phyloP scores from a whole-genome alignment of 116 monocot genomes.

The Cymodocea nodosa region DNA sequence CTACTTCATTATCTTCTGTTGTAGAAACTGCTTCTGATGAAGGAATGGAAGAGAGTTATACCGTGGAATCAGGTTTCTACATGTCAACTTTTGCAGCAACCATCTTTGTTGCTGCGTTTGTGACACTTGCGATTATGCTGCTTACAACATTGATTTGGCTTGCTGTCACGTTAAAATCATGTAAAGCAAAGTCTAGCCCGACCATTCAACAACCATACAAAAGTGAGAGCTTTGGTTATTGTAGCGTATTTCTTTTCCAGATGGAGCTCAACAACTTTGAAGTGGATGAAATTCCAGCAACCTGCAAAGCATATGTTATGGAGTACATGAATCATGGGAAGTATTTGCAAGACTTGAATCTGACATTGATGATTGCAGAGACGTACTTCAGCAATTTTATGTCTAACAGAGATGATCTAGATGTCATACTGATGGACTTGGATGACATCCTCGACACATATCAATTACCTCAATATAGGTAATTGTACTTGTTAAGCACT shows the following conservation, averaged over 20 bases:
- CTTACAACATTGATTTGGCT: constrained; percentile 28
- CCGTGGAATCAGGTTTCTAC: constrained; percentile 29
- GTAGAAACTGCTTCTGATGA: constrained; percentile 4
- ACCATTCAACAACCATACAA: constrained; percentile 8
- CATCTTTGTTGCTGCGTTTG: constrained; percentile 24
- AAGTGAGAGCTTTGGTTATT: constrained; percentile 15
- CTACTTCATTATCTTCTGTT: background rate
- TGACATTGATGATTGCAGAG: constrained; percentile 25
- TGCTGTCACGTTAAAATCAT: constrained; percentile 32
- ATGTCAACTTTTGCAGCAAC: constrained; percentile 41
- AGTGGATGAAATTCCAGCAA: constrained; percentile 16
- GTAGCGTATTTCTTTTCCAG: constrained; percentile 24
- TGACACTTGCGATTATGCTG: constrained; percentile 20
- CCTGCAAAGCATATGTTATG: constrained; percentile 13
- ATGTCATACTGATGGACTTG: constrained; percentile 29
- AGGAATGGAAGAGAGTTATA: constrained; percentile 20
- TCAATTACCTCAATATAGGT: too few species aligned
- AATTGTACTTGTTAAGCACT: background rate
- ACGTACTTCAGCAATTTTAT: constrained; percentile 19
- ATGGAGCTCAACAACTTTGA: constrained; percentile 28
- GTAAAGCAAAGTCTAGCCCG: constrained; percentile 16
- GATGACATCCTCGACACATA: constrained; percentile 19
- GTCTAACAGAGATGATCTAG: constrained; percentile 16
- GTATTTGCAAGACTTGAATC: constrained; percentile 18
- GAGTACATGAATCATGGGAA: constrained; percentile 5